Evolutionary conservation across 2,329 filamentous ascomycete genomes (phyloP).

Genomic region (Aspergillus nomiae): DNA sequence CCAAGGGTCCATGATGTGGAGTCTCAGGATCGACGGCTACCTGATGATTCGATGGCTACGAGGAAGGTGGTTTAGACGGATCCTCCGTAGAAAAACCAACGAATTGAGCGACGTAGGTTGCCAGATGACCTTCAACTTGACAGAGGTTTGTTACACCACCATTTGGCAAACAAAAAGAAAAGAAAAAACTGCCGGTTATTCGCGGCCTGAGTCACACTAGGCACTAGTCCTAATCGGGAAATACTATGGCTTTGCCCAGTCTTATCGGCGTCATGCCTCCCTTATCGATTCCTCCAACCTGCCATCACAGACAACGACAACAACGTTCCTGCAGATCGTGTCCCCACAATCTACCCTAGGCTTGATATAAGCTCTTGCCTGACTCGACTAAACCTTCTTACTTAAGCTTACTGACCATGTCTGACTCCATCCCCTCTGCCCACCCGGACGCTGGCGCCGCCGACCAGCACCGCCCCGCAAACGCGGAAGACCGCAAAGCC

Average conservation of each 20-base stretch:
- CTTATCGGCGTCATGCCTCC: neutral
- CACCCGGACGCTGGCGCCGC: conserved; percentile 36
- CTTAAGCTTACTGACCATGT: conserved; percentile 34
- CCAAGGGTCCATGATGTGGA: conserved; percentile 19
- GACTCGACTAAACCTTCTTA: neutral
- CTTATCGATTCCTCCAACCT: neutral
- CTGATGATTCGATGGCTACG: neutral
- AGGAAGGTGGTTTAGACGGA: neutral
- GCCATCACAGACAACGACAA: neutral
- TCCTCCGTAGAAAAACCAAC: neutral
- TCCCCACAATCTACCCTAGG: neutral
- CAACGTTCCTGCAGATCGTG: neutral
- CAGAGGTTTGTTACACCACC: neutral
- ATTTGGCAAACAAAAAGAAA: neutral
- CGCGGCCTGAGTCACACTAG: conserved; percentile 18
- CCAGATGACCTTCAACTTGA: neutral
- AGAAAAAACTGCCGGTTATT: conserved; percentile 15
- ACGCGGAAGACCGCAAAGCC: conserved; percentile 54
- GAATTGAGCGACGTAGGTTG: neutral
- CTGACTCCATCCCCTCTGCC: conserved; percentile 46
- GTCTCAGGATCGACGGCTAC: conserved; percentile 8
- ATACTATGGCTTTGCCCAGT: too few relatives aligned
- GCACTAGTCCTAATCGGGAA: neutral
- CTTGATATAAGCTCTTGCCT: neutral
- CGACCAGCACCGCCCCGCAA: conserved; percentile 40